Evolutionary conservation across 2,329 filamentous ascomycete species (phyloP), one percentile per base, ranked within the genome.

Genomic region (Onygenales sp.): DNA sequence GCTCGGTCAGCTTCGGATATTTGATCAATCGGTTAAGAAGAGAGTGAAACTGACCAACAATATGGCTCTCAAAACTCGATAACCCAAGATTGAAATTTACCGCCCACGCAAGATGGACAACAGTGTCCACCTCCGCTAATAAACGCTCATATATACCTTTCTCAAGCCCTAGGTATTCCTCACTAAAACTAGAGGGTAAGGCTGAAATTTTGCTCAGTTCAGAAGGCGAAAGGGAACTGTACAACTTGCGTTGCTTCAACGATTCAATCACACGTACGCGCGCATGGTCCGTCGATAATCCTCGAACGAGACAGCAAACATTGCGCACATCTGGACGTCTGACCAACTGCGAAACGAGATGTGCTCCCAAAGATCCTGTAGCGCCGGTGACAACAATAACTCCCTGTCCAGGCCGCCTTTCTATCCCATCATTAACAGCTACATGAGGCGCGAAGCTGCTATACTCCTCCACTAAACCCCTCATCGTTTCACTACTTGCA

Each of bases 101-200:
- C 2, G 78, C 73, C 83, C 83, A 85, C 17, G 82, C 82, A 7
- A 82, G 73, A 62, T 85, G 82, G 52, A 87, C 75, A 14, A 88
- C 71, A 2, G 75, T 64, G 1, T 77, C 78, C 1, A 73, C 66
- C 53, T 76, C 67, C 2, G 58, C 57, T 0, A 69, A 67, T 1
- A 84, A 61, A 2, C 63, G 55, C 2, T 65, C 54, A 60, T 79
- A 78, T 6, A 67, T 61, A 0, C 67, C 60, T 1, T 63, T 54
- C 3, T 67, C 60, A 2, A 85, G 66, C 1, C 80, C 81, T 2
- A 85, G 72, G 7, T 64, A 61, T 2, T 65, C 31, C 5, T 78
- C 64, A 4, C 72, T 70, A n/a, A 85, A 67, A 43, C 72, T 66
- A 41, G 74, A 73, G 52, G 72, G 73, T 6, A 81, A 59, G 32